Conservation (phyloP, 2,329 filamentous ascomycete species). For the Aspergillus pseudoviridinutans region DNA sequence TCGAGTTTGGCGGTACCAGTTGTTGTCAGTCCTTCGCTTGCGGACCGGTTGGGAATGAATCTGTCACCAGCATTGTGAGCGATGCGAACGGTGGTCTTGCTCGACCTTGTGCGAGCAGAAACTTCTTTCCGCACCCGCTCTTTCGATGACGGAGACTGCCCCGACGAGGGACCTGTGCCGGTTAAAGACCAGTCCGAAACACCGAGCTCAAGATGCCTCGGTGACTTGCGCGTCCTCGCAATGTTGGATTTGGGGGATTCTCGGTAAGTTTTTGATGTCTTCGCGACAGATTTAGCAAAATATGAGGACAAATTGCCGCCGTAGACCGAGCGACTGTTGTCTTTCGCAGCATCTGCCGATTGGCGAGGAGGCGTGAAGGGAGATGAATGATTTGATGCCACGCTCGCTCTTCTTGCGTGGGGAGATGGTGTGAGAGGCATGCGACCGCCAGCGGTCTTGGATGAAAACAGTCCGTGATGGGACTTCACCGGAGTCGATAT, state of each 20-base stretch:
- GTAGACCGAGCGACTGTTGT: constrained; percentile 66
- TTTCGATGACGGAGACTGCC: constrained; percentile 55
- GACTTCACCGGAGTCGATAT: constrained; percentile 93
- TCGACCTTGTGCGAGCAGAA: constrained; percentile 43
- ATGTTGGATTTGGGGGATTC: constrained; percentile 98
- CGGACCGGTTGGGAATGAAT: constrained; percentile 90
- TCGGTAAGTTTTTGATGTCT: constrained; percentile 54
- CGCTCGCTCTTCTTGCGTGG: constrained; percentile 54
- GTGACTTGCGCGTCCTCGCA: constrained; percentile 61
- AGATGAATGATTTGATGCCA: constrained; percentile 58
- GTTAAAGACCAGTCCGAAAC: constrained; percentile 90
- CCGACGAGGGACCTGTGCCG: constrained; percentile 63
- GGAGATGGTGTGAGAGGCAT: constrained; percentile 94
- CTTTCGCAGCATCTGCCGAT: constrained; percentile 52
- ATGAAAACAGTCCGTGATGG: constrained; percentile 87
- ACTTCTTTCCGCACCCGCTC: constrained; percentile 57
- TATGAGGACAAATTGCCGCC: constrained; percentile 74
- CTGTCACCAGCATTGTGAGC: constrained; percentile 73
- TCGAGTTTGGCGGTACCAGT: constrained; percentile 81
- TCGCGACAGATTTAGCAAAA: constrained; percentile 62
- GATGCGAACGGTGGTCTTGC: constrained; percentile 71
- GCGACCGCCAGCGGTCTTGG: constrained; percentile 88
- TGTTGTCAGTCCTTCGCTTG: constrained; percentile 83
- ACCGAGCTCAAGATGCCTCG: constrained; percentile 82
- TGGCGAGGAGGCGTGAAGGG: constrained; percentile 70